Conservation (phyloP, 768 basidiomycete species). For the Boletus subcaerulescens region DNA sequence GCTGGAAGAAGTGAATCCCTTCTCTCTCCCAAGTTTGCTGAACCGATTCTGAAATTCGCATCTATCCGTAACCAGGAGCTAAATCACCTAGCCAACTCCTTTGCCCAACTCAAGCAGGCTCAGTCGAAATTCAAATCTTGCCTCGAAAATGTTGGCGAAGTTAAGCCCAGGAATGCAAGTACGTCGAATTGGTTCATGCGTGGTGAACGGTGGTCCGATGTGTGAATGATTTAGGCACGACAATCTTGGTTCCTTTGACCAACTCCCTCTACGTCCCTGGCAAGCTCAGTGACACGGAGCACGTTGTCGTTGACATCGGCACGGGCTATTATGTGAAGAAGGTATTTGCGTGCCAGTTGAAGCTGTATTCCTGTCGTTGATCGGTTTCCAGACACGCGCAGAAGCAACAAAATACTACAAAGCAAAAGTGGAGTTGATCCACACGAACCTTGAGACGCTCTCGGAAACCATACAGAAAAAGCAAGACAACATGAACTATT, state of each 20-base stretch:
- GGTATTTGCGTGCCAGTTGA: slow-evolving; percentile 40
- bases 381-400: slow-evolving; percentile 55
- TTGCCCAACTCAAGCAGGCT: slow-evolving; percentile 88
- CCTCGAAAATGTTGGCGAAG: slow-evolving; percentile 72
- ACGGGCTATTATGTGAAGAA: slow-evolving; percentile 98
- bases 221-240: slow-evolving; percentile 56
- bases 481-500: slow-evolving; percentile 65
- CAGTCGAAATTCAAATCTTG: slow-evolving; percentile 91
- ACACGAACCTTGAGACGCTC: slow-evolving; percentile 76
- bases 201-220: background rate
- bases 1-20: slow-evolving; percentile 73
- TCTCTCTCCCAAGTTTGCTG: background rate
- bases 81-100: slow-evolving; percentile 86
- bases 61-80: slow-evolving; percentile 61
- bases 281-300: slow-evolving; percentile 74
- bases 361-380: slow-evolving; percentile 1
- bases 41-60: background rate
- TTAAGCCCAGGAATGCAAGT: slow-evolving; percentile 71
- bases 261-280: slow-evolving; percentile 96
- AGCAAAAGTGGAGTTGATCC: slow-evolving; percentile 77
- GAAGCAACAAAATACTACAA: slow-evolving; percentile 83
- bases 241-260: slow-evolving; percentile 87
- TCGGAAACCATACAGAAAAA: slow-evolving; percentile 91
- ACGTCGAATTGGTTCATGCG: slow-evolving; percentile 3
- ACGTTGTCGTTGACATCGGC: slow-evolving; percentile 93